Evolutionary conservation across 2,329 filamentous ascomycete genomes (phyloP).

Genomic region (Nemania serpens): DNA sequence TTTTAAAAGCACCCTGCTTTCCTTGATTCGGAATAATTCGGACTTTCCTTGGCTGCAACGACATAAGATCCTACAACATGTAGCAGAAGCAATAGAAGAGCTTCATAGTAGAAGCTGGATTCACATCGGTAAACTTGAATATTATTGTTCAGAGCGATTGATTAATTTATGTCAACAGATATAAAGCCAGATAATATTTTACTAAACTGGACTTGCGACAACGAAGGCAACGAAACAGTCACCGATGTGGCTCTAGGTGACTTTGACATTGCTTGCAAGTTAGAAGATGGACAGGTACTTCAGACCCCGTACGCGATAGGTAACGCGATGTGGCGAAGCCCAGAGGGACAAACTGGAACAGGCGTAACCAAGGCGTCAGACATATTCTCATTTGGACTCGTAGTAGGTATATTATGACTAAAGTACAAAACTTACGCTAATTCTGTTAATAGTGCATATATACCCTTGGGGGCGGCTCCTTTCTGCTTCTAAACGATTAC

Average conservation of each 20-base stretch:
- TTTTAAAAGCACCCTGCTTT: constrained; percentile 42
- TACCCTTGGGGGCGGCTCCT: constrained; percentile 41
- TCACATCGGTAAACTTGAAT: constrained; percentile 40
- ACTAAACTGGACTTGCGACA: constrained; percentile 42
- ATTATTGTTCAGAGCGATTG: constrained; percentile 24
- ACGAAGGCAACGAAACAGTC: no score
- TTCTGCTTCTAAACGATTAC: constrained; percentile 29
- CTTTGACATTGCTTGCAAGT: constrained; percentile 44
- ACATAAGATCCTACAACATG: constrained; percentile 42
- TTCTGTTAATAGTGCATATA: constrained; percentile 42
- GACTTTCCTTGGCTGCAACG: constrained; percentile 38
- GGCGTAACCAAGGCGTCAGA: constrained; percentile 44
- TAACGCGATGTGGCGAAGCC: constrained; percentile 48
- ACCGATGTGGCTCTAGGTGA: constrained; percentile 43
- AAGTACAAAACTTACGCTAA: constrained; percentile 29
- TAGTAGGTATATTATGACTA: constrained; percentile 39
- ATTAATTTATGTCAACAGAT: constrained; percentile 40
- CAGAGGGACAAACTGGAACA: constrained; percentile 44
- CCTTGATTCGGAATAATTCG: constrained; percentile 40
- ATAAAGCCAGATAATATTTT: constrained; percentile 48
- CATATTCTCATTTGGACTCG: constrained; percentile 45
- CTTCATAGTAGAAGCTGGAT: constrained; percentile 45
- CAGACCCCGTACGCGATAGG: constrained; percentile 40
- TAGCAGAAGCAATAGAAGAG: constrained; percentile 43
- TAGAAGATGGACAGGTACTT: constrained; percentile 35